Evolutionary conservation across 768 basidiomycete species (phyloP).

Genomic region (Suillus subluteus): DNA sequence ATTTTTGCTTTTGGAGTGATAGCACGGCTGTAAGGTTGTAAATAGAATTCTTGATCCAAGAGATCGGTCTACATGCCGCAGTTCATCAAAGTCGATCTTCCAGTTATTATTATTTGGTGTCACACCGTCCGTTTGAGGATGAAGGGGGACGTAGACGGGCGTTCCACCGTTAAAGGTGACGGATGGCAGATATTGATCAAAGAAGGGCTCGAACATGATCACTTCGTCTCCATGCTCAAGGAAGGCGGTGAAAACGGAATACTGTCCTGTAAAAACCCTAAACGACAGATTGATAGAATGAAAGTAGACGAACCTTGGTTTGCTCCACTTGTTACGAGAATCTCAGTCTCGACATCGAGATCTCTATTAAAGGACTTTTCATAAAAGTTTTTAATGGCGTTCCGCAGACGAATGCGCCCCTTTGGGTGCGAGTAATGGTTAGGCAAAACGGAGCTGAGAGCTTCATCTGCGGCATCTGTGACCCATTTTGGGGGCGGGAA

Average conservation of each 20-base stretch:
- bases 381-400: conserved; percentile 86
- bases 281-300: conserved; percentile 7
- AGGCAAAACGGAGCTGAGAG: conserved; percentile 59
- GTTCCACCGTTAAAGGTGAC: conserved; percentile 93
- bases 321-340: conserved; percentile 93
- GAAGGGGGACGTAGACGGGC: conserved; percentile 93
- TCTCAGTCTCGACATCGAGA: conserved; percentile 84
- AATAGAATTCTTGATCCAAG: background rate
- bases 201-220: conserved; percentile 98
- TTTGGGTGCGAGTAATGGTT: conserved; percentile 94
- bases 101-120: conserved; percentile 75
- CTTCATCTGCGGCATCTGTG: conserved; percentile 69
- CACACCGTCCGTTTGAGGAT: conserved; percentile 66
- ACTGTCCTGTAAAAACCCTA: conserved; percentile 66
- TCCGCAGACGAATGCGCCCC: conserved; percentile 83
- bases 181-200: conserved; percentile 93
- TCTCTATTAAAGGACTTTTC: conserved; percentile 66
- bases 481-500: conserved; percentile 86
- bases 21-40: conserved; percentile 55
- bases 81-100: conserved; percentile 88
- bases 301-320: conserved; percentile 74
- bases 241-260: conserved; percentile 91
- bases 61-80: conserved; percentile 53
- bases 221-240: conserved; percentile 93
- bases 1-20: conserved; percentile 91